Conservation (phyloP, 192 early-diverging fungal species). For the Linnemannia zychae region DNA sequence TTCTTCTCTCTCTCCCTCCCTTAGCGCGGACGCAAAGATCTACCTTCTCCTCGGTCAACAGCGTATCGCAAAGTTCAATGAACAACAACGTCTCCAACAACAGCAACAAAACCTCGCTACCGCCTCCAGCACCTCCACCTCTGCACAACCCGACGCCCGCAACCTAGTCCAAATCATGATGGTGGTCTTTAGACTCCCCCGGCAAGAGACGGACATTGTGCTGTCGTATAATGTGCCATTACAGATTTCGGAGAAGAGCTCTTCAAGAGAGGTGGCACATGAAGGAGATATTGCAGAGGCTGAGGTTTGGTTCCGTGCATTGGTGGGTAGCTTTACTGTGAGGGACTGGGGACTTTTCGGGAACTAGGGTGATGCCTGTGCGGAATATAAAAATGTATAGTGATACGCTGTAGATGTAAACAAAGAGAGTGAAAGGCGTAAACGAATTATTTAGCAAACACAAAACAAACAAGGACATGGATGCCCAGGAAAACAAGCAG, state of each 20-base stretch:
- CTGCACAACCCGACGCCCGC: slow-evolving; percentile 41
- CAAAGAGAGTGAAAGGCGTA: too few relatives aligned
- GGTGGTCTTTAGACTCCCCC: slow-evolving; percentile 78
- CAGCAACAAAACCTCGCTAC: neutral
- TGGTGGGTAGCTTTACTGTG: slow-evolving; percentile 61
- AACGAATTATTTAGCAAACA: neutral
- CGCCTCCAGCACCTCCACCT: neutral
- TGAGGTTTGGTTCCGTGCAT: slow-evolving; percentile 56
- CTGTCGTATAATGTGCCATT: slow-evolving; percentile 83
- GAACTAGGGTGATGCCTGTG: neutral
- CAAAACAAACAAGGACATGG: too few relatives aligned
- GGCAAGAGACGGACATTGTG: slow-evolving; percentile 80
- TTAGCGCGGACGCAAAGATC: slow-evolving; percentile 57
- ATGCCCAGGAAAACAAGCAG: neutral
- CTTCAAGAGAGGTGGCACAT: slow-evolving; percentile 57
- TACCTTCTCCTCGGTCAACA: slow-evolving; percentile 76
- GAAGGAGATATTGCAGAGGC: slow-evolving; percentile 52
- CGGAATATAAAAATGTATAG: too few relatives aligned
- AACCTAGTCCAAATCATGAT: slow-evolving; percentile 79
- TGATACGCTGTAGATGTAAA: too few relatives aligned
- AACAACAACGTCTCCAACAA: slow-evolving; percentile 49
- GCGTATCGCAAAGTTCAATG: slow-evolving; percentile 85
- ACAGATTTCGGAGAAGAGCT: slow-evolving; percentile 64
- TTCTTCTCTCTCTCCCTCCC: neutral
- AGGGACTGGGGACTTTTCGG: slow-evolving; percentile 74